These are phyloP conservation scores for Spongospora subterranea DNA, from an alignment of 208 protist species.

Conservation along the genomic window DNA sequence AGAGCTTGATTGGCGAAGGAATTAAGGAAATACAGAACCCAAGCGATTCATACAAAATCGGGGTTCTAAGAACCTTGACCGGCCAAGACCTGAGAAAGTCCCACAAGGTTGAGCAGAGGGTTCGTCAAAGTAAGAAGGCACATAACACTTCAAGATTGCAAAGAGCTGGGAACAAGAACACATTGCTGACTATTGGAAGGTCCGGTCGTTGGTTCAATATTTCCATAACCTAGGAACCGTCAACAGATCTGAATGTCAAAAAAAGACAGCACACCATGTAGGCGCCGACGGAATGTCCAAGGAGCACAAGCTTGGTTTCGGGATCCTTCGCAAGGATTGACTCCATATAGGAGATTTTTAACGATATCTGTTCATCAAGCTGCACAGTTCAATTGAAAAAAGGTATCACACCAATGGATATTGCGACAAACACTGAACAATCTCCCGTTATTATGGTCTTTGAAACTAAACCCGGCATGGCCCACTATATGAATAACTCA, in stretches of 20 bases:
- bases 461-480: constrained; percentile 37
- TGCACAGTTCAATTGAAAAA: background rate
- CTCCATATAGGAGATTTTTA: constrained; percentile 30
- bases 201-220: constrained; percentile 2
- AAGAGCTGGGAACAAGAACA: constrained; percentile 21
- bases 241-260: background rate
- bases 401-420: background rate
- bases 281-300: constrained; percentile 48
- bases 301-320: background rate
- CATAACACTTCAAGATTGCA: background rate
- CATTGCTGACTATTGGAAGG: background rate
- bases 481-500: constrained; percentile 2
- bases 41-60: background rate
- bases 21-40: background rate
- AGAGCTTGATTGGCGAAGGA: background rate
- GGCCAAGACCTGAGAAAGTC: background rate
- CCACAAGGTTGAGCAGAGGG: background rate
- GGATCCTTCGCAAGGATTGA: background rate
- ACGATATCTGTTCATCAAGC: constrained; percentile 16
- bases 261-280: background rate
- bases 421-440: background rate
- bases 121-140: background rate
- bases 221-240: constrained; percentile 5
- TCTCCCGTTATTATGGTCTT: constrained; percentile 24
- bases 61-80: background rate